phyloP scores from a whole-genome alignment of 192 early-diverging fungal genomes.

The Geranomyces variabilis region DNA sequence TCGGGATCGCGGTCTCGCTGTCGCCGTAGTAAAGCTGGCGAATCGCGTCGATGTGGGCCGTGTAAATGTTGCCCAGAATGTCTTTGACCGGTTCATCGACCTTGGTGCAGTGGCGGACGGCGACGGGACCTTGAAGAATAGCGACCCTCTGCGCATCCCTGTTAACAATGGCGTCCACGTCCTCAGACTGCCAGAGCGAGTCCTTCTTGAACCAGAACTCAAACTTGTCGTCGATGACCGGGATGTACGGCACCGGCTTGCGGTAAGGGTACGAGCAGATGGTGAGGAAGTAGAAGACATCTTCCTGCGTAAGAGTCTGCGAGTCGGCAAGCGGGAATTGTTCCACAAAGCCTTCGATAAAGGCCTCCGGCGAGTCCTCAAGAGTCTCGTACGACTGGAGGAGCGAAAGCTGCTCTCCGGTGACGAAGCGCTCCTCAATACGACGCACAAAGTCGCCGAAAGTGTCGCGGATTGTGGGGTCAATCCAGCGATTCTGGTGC shows the following conservation, averaged over 20 bases:
- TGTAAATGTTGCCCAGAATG: constrained; percentile 84
- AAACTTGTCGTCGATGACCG: constrained; percentile 85
- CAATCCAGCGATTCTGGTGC: constrained; percentile 79
- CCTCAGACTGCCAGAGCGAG: constrained; percentile 86
- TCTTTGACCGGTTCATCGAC: constrained; percentile 87
- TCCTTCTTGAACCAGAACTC: constrained; percentile 90
- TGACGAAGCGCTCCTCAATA: constrained; percentile 86
- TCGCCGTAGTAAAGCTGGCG: constrained; percentile 71
- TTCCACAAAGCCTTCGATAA: constrained; percentile 70
- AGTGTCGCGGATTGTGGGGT: constrained; percentile 68
- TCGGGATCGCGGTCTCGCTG: constrained; percentile 67
- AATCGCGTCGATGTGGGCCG: constrained; percentile 74
- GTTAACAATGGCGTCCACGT: constrained; percentile 79
- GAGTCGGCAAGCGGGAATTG: constrained; percentile 67
- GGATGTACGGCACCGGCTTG: constrained; percentile 90
- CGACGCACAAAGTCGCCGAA: constrained; percentile 81
- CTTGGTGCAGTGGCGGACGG: constrained; percentile 70
- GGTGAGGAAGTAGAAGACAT: constrained; percentile 81
- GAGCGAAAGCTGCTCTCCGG: constrained; percentile 55
- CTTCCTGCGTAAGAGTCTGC: constrained; percentile 82
- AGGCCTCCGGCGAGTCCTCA: constrained; percentile 62
- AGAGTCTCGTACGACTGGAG: constrained; percentile 67
- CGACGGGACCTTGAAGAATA: constrained; percentile 89
- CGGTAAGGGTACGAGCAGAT: constrained; percentile 74
- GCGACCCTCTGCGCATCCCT: constrained; percentile 81